These are phyloP conservation scores for Pyrus hybrid DNA, from an alignment of 331 rosid species.

Conservation along the genomic window DNA sequence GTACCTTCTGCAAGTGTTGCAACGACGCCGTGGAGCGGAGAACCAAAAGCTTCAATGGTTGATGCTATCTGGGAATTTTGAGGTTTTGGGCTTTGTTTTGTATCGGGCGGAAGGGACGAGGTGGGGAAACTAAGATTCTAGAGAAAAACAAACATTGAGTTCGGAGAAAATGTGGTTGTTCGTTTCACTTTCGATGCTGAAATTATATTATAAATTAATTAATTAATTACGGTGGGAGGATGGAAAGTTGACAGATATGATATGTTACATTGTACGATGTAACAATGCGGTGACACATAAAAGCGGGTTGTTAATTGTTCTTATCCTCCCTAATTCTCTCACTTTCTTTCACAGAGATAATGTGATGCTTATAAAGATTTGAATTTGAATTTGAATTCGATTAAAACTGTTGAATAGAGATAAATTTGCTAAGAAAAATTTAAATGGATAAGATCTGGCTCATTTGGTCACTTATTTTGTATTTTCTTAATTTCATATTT, in stretches of 20 bases:
- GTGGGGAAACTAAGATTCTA: background rate
- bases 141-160: no score
- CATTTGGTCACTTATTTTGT: no score
- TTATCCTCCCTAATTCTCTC: background rate
- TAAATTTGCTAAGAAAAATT: no score
- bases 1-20: background rate
- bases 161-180: no score
- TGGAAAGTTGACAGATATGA: background rate
- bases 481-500: rapidly evolving
- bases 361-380: no score
- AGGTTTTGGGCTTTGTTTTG: background rate
- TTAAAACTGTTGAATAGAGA: no score
- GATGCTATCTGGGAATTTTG: background rate
- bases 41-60: background rate
- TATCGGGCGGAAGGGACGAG: conserved; percentile 5
- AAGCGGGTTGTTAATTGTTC: background rate
- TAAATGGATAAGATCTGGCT: no score
- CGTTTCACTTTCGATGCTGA: no score
- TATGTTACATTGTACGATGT: background rate
- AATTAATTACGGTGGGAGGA: background rate
- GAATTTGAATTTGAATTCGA: no score
- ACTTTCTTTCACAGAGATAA: no score
- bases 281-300: background rate
- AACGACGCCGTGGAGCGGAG: background rate
- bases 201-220: no score